Evolutionary conservation across 768 basidiomycete species (phyloP).

Genomic region (Arthromyces matolae): DNA sequence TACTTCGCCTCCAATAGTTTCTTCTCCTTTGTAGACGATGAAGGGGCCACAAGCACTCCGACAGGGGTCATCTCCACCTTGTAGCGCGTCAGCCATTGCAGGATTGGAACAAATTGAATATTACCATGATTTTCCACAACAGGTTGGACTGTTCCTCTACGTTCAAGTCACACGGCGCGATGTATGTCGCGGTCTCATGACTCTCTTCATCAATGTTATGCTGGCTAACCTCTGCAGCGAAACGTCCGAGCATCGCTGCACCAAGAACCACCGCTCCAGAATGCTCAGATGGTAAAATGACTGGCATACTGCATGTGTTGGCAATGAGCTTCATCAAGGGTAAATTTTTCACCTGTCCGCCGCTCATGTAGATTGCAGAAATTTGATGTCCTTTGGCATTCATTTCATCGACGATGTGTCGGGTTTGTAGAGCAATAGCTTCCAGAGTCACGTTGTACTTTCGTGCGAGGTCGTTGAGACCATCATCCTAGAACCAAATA

Average conservation of each 20-base stretch:
- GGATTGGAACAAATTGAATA: background rate
- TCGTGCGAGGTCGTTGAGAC: slow-evolving; percentile 76
- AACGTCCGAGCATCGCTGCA: slow-evolving; percentile 89
- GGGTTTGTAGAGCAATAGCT: slow-evolving; percentile 90
- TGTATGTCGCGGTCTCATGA: slow-evolving; percentile 15
- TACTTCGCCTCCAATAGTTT: slow-evolving; percentile 88
- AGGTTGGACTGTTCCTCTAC: slow-evolving; percentile 52
- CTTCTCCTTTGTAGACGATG: slow-evolving; percentile 58
- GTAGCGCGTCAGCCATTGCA: slow-evolving; percentile 38
- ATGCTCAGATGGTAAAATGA: slow-evolving; percentile 76
- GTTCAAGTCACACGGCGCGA: slow-evolving; percentile 21
- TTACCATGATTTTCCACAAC: slow-evolving; percentile 91
- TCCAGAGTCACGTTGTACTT: slow-evolving; percentile 91
- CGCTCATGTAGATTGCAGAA: slow-evolving; percentile 84
- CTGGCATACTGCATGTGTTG: slow-evolving; percentile 74
- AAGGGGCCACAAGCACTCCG: slow-evolving; percentile 67
- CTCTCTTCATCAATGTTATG: slow-evolving; percentile 19
- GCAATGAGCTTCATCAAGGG: slow-evolving; percentile 88
- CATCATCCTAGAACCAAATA: slow-evolving; percentile 48
- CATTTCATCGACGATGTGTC: slow-evolving; percentile 90
- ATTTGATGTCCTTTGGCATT: slow-evolving; percentile 82
- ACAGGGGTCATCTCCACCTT: slow-evolving; percentile 91
- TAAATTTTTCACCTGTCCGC: slow-evolving; percentile 89
- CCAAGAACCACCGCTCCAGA: slow-evolving; percentile 87
- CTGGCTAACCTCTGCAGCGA: slow-evolving; percentile 60